Percentiles rank a stretch among this genome's conserved stretches.
These are phyloP conservation scores for Dipodascus albidus DNA, from an alignment of 805 yeast genomes.

Conservation along the genomic window DNA sequence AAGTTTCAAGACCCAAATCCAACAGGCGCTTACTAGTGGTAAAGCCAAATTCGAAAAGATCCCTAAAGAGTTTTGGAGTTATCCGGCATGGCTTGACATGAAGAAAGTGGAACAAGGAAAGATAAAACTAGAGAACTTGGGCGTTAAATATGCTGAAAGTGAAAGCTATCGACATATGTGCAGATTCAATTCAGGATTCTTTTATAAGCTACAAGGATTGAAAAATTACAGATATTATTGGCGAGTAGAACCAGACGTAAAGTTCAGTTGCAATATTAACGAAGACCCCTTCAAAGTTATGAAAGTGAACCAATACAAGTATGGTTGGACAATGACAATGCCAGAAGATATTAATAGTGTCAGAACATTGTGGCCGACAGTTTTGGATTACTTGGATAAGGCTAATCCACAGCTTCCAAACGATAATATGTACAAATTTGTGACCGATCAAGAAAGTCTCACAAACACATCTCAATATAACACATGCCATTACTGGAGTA, in stretches of 20 bases:
- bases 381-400: constrained; percentile 43
- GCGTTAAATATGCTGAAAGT: constrained; percentile 51
- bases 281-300: constrained; percentile 71
- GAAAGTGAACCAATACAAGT: constrained; percentile 52
- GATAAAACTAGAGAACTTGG: constrained; percentile 17
- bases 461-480: constrained; percentile 40
- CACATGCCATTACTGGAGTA: constrained; percentile 83
- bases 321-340: constrained; percentile 60
- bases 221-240: constrained; percentile 58
- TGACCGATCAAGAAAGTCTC: constrained; percentile 38
- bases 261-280: constrained; percentile 53
- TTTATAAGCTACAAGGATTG: constrained; percentile 53
- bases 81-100: constrained; percentile 45
- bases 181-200: constrained; percentile 56
- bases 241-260: constrained; percentile 70
- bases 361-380: constrained; percentile 54
- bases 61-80: constrained; percentile 40
- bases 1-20: constrained; percentile 32
- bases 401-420: constrained; percentile 46
- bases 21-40: constrained; percentile 30
- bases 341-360: constrained; percentile 63
- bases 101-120: constrained; percentile 29
- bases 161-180: constrained; percentile 76
- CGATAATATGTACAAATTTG: constrained; percentile 48
- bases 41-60: constrained; percentile 30